Conservation (phyloP, 768 basidiomycete species). For the Dentipellis fragilis region DNA sequence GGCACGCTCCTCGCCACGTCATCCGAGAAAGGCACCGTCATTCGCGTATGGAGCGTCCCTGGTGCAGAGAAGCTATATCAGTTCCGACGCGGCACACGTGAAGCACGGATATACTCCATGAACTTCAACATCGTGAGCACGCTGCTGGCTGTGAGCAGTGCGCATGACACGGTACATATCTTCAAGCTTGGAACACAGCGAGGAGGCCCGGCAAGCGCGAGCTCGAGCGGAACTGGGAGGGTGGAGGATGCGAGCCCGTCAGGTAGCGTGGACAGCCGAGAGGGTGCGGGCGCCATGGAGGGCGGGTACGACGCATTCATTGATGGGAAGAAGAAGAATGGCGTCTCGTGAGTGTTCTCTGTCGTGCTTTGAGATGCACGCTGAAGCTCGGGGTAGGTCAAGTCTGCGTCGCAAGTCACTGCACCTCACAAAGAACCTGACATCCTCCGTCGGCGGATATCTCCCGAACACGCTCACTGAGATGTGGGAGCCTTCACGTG, state of each 20-base stretch:
- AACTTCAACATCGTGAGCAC: constrained; percentile 78
- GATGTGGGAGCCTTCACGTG: constrained; percentile 93
- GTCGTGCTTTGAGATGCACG: neutral
- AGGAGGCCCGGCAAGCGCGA: constrained; percentile 6
- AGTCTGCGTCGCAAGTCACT: constrained; percentile 59
- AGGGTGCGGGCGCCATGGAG: constrained; percentile 49
- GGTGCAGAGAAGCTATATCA: constrained; percentile 91
- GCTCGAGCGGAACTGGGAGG: constrained; percentile 14
- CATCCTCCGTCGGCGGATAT: constrained; percentile 75
- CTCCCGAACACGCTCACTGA: constrained; percentile 85
- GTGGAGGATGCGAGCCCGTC: constrained; percentile 44
- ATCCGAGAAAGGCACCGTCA: constrained; percentile 93
- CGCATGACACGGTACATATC: constrained; percentile 93
- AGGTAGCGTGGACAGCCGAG: constrained; percentile 55
- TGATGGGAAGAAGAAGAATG: constrained; percentile 57
- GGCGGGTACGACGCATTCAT: constrained; percentile 83
- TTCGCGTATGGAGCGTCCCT: constrained; percentile 88
- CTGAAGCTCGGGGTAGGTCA: constrained; percentile 20
- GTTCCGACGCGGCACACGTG: constrained; percentile 84
- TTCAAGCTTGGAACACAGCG: constrained; percentile 63
- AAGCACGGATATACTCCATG: constrained; percentile 76
- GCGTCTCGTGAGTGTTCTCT: constrained; percentile 42
- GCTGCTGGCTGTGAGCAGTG: constrained; percentile 83
- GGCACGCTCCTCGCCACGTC: constrained; percentile 91
- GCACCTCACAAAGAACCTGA: constrained; percentile 64